phyloP scores from a whole-genome alignment of 1,139 yeast genomes.

The Geotrichum candidum region DNA sequence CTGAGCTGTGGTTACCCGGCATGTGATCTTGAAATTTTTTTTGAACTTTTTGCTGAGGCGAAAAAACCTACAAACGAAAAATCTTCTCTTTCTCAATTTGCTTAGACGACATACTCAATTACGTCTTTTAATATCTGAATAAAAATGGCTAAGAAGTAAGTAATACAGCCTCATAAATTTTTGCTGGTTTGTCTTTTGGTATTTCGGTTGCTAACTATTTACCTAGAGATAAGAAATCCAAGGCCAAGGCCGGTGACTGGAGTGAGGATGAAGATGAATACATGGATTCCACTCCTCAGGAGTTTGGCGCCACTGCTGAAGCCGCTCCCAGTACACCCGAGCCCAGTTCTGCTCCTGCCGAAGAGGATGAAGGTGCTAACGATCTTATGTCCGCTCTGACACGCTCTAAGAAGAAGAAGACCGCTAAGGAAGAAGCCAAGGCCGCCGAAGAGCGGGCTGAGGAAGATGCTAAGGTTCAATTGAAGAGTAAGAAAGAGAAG shows the following conservation, averaged over 20 bases:
- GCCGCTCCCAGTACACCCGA: conserved; percentile 19
- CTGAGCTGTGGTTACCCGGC: conserved; percentile 15
- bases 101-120: neutral
- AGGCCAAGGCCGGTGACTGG: conserved; percentile 60
- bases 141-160: conserved; percentile 14
- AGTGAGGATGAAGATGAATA: conserved; percentile 69
- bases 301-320: conserved; percentile 38
- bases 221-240: conserved; percentile 42
- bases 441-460: conserved; percentile 34
- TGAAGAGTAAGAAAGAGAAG: conserved; percentile 93
- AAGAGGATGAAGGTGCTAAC: conserved; percentile 42
- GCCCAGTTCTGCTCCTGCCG: conserved; percentile 34
- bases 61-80: neutral
- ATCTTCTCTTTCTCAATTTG: neutral
- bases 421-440: conserved; percentile 45
- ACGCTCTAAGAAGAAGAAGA: conserved; percentile 72
- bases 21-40: conserved; percentile 1
- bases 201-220: neutral
- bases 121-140: neutral
- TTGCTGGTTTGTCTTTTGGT: neutral
- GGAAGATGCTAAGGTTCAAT: conserved; percentile 48
- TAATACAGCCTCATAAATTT: neutral
- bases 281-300: conserved; percentile 49
- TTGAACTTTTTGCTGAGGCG: neutral
- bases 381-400: conserved; percentile 74